Conservation (phyloP, 2,329 filamentous ascomycete genomes). For the Diplocarpon mali region DNA sequence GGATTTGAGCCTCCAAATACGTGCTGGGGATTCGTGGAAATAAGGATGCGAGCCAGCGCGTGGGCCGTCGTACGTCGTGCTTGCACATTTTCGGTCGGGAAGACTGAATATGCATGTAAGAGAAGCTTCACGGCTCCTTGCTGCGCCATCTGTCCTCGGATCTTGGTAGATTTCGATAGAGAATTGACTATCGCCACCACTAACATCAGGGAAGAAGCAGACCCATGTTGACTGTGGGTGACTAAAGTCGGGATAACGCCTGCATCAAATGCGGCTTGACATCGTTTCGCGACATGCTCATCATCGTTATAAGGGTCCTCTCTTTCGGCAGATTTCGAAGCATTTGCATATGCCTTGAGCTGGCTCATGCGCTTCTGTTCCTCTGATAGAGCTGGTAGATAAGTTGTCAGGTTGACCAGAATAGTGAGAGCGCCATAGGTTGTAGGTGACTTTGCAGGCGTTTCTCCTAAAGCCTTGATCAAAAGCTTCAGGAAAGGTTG, state of each 20-base stretch:
- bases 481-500: conserved; percentile 57
- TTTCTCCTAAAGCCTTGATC: conserved; percentile 48
- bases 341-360: conserved; percentile 88
- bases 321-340: conserved; percentile 53
- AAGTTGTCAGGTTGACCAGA: conserved; percentile 73
- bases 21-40: conserved; percentile 73
- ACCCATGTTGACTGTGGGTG: conserved; percentile 61
- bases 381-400: conserved; percentile 66
- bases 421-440: conserved; percentile 83
- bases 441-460: conserved; percentile 53
- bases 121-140: conserved; percentile 88
- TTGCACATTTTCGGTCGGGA: conserved; percentile 40
- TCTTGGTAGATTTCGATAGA: conserved; percentile 60
- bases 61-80: conserved; percentile 57
- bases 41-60: conserved; percentile 73
- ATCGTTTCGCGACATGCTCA: conserved; percentile 62
- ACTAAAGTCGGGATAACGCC: conserved; percentile 69
- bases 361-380: conserved; percentile 89
- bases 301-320: conserved; percentile 63
- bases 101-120: conserved; percentile 55
- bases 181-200: conserved; percentile 68
- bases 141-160: conserved; percentile 74
- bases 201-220: conserved; percentile 58
- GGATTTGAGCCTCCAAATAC: conserved; percentile 73
- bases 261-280: conserved; percentile 66